Conservation (phyloP, 805 yeast species). For the Candida pseudofarinosa region DNA sequence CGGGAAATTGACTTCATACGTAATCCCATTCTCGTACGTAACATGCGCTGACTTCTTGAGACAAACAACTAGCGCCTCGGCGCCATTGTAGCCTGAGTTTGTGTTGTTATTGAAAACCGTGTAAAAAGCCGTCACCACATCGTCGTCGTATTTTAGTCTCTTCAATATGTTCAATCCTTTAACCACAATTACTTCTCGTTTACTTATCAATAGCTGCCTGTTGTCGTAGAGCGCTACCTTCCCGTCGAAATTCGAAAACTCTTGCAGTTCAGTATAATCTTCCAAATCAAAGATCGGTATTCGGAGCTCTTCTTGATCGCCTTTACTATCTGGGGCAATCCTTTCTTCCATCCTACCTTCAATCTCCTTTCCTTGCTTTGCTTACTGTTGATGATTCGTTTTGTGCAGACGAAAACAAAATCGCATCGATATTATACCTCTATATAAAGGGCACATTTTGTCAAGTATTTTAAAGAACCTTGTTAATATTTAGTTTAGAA, state of each 20-base stretch:
- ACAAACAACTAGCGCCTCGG: slow-evolving; percentile 50
- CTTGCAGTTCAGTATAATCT: background rate
- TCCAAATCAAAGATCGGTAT: background rate
- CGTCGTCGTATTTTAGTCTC: slow-evolving; percentile 46
- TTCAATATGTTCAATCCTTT: slow-evolving; percentile 45
- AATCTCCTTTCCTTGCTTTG: background rate
- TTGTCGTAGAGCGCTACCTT: slow-evolving; percentile 11
- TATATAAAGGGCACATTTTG: no score
- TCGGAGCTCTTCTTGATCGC: background rate
- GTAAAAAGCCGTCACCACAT: slow-evolving; percentile 58
- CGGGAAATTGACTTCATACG: slow-evolving; percentile 63
- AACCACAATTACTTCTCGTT: slow-evolving; percentile 44
- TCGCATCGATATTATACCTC: background rate
- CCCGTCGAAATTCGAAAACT: background rate
- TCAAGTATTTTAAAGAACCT: background rate
- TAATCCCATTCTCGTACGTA: slow-evolving; percentile 57
- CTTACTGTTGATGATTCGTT: background rate
- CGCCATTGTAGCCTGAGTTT: slow-evolving; percentile 1
- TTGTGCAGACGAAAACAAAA: background rate
- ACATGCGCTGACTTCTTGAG: slow-evolving; percentile 57
- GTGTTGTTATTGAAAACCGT: slow-evolving; percentile 40
- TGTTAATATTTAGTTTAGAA: slow-evolving; percentile 15
- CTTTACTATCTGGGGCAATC: background rate
- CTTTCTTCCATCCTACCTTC: background rate
- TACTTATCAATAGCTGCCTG: slow-evolving; percentile 32